phyloP scores from a whole-genome alignment of 2,329 filamentous ascomycete species.

The Xylariaceae sp. region DNA sequence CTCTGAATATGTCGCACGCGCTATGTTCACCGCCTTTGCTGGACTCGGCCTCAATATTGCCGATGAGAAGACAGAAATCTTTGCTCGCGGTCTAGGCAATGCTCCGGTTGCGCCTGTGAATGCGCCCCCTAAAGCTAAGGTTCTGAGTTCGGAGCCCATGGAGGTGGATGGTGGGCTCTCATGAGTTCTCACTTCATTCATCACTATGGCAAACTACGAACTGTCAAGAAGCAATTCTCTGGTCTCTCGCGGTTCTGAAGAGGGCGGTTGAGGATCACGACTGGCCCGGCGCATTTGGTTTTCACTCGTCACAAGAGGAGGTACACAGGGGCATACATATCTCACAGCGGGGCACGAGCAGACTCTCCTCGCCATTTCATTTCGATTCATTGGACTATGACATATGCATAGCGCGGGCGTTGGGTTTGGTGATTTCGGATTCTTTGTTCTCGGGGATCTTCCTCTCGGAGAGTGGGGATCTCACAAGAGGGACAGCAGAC shows the following conservation, averaged over 20 bases:
- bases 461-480: background rate
- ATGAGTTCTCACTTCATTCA: background rate
- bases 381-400: background rate
- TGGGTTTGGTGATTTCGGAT: background rate
- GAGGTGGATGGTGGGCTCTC: slow-evolving; percentile 45
- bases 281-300: too few relatives aligned
- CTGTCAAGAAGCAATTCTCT: background rate
- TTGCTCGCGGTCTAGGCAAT: slow-evolving; percentile 33
- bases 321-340: background rate
- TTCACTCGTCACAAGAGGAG: too few relatives aligned
- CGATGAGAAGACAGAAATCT: slow-evolving; percentile 57
- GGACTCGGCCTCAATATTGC: slow-evolving; percentile 82
- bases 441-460: background rate
- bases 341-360: background rate
- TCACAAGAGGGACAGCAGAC: too few relatives aligned
- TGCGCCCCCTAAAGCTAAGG: slow-evolving; percentile 31
- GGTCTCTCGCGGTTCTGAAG: background rate
- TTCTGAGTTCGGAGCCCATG: slow-evolving; percentile 35
- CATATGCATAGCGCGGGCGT: background rate
- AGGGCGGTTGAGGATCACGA: too few relatives aligned
- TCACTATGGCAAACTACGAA: background rate
- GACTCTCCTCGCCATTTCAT: background rate
- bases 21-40: slow-evolving; percentile 83
- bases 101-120: slow-evolving; percentile 32
- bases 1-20: slow-evolving; percentile 72